Evolutionary conservation across 352 stramenopile species (phyloP).

Genomic region (Globisporangium middletonii): DNA sequence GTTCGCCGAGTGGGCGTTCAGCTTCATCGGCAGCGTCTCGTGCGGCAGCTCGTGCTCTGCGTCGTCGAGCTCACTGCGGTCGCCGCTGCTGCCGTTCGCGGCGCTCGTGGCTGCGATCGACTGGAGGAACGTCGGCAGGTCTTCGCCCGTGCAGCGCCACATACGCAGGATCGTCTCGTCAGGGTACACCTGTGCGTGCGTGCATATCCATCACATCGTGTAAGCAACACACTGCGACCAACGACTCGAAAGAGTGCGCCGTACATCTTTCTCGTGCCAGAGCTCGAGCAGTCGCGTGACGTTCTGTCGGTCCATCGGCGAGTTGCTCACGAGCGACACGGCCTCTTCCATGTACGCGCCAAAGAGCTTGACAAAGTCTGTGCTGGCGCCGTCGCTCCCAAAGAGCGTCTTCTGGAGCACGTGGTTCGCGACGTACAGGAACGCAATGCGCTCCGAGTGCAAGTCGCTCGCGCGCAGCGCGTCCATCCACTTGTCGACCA

Average conservation of each 20-base stretch:
- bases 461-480: slow-evolving; percentile 66
- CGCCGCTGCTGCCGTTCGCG: not conserved
- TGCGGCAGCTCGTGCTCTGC: slow-evolving; percentile 27
- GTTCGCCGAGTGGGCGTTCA: slow-evolving; percentile 73
- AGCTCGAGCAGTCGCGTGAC: slow-evolving; percentile 66
- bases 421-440: slow-evolving; percentile 82
- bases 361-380: slow-evolving; percentile 16
- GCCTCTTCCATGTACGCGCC: slow-evolving; percentile 52
- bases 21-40: slow-evolving; percentile 47
- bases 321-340: slow-evolving; percentile 80
- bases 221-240: not conserved
- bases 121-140: slow-evolving; percentile 48
- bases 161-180: slow-evolving; percentile 57
- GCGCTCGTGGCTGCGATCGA: slow-evolving; percentile 7
- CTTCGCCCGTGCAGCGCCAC: slow-evolving; percentile 76
- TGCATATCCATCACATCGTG: not conserved
- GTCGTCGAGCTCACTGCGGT: slow-evolving; percentile 13
- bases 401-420: slow-evolving; percentile 72
- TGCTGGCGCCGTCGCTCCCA: slow-evolving; percentile 1
- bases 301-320: slow-evolving; percentile 73
- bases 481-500: slow-evolving; percentile 64
- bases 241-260: not conserved
- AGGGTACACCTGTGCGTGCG: slow-evolving; percentile 28
- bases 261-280: slow-evolving; percentile 69
- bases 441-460: slow-evolving; percentile 74